phyloP scores from a whole-genome alignment of 768 basidiomycete species.

The Hericium coralloides region DNA sequence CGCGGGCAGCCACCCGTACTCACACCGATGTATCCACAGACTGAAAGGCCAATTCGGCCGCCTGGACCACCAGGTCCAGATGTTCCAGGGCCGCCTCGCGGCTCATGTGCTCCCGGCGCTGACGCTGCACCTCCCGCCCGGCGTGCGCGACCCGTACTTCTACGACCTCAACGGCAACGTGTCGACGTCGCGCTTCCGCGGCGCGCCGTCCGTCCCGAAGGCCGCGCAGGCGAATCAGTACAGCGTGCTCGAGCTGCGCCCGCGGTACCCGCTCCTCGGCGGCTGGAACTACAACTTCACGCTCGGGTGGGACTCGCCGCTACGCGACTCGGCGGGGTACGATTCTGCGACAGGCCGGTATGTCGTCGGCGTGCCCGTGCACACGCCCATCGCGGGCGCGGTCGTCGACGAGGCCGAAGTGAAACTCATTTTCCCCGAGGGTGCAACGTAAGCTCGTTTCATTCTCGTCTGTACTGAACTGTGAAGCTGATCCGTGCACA shows the following conservation, averaged over 20 bases:
- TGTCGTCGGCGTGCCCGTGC: constrained; percentile 74
- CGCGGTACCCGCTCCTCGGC: constrained; percentile 88
- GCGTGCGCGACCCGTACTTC: constrained; percentile 77
- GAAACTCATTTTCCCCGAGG: constrained; percentile 83
- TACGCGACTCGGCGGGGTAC: constrained; percentile 62
- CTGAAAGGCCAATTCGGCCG: constrained; percentile 96
- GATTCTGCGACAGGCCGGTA: constrained; percentile 57
- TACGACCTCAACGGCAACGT: constrained; percentile 94
- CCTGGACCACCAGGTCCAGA: constrained; percentile 72
- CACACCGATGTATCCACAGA: constrained; percentile 30
- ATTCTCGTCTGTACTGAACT: background rate
- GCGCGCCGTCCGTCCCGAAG: constrained; percentile 53
- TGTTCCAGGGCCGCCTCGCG: constrained; percentile 55
- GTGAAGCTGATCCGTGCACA: constrained; percentile 21
- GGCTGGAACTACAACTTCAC: constrained; percentile 98
- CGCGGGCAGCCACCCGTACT: constrained; percentile 1
- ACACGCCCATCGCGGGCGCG: constrained; percentile 73
- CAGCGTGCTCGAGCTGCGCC: constrained; percentile 73
- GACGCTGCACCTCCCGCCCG: constrained; percentile 73
- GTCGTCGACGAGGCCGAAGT: constrained; percentile 76
- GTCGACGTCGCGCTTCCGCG: constrained; percentile 82
- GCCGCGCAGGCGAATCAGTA: constrained; percentile 41
- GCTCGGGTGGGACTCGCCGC: constrained; percentile 86
- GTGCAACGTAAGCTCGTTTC: constrained; percentile 71
- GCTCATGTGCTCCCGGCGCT: constrained; percentile 68